phyloP scores from a whole-genome alignment of 1,284 basidiomycete species.

The Ganoderma meredithae region DNA sequence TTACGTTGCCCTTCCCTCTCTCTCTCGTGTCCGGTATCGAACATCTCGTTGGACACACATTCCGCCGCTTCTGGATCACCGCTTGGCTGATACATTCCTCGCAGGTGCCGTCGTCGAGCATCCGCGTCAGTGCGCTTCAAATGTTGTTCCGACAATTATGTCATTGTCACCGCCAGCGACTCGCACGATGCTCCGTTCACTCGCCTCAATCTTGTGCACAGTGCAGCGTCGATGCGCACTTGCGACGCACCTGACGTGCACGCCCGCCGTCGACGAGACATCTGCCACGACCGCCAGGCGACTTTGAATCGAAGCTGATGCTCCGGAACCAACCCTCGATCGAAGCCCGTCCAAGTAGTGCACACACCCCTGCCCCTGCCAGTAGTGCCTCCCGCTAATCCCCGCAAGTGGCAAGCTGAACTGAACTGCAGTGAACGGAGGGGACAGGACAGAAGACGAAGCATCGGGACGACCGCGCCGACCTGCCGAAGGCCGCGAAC shows the following conservation, averaged over 20 bases:
- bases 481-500: not conserved
- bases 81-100: not conserved
- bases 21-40: not conserved
- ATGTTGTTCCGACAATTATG: not conserved
- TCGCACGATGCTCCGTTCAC: not conserved
- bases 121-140: not conserved
- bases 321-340: constrained; percentile 1
- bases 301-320: not conserved
- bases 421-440: not conserved
- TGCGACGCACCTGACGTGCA: not conserved
- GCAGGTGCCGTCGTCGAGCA: not conserved
- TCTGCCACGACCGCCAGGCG: not conserved
- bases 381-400: not conserved
- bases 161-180: not conserved
- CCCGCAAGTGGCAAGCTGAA: not conserved
- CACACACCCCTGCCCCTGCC: not conserved
- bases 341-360: not conserved
- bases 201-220: not conserved
- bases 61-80: not conserved
- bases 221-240: not conserved
- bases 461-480: not conserved
- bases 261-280: not conserved
- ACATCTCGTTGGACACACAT: not conserved
- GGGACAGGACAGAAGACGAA: not conserved
- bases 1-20: not conserved